Conservation (phyloP, 2,329 filamentous ascomycete genomes). For the Didymella keratinophila region DNA sequence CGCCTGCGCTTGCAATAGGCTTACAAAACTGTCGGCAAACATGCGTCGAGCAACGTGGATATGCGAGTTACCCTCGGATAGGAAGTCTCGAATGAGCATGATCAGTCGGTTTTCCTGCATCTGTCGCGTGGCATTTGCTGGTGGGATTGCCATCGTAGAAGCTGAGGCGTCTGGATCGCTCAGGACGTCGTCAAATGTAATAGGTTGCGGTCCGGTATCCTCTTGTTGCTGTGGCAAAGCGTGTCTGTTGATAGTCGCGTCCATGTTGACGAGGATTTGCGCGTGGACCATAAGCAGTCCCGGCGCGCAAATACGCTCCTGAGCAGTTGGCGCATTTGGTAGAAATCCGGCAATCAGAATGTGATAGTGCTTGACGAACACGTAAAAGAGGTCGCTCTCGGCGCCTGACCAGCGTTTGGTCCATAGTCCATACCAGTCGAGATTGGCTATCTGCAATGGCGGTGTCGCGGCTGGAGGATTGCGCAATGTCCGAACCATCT, state of each 20-base stretch:
- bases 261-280: slow-evolving; percentile 79
- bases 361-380: slow-evolving; percentile 89
- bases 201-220: slow-evolving; percentile 55
- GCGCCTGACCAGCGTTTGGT: slow-evolving; percentile 83
- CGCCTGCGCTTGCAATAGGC: slow-evolving; percentile 75
- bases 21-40: slow-evolving; percentile 78
- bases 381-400: slow-evolving; percentile 89
- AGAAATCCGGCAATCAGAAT: slow-evolving; percentile 74
- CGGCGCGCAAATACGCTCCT: slow-evolving; percentile 72
- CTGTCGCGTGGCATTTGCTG: slow-evolving; percentile 74
- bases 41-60: slow-evolving; percentile 67
- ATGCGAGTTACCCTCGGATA: slow-evolving; percentile 68
- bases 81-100: slow-evolving; percentile 80
- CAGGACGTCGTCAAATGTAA: slow-evolving; percentile 73
- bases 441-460: slow-evolving; percentile 72
- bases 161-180: slow-evolving; percentile 71
- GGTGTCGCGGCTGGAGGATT: slow-evolving; percentile 66
- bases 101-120: slow-evolving; percentile 92
- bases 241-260: slow-evolving; percentile 84
- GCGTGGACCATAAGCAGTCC: slow-evolving; percentile 82
- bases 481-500: slow-evolving; percentile 66
- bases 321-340: slow-evolving; percentile 57
- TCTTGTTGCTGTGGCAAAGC: slow-evolving; percentile 49
- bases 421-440: slow-evolving; percentile 89
- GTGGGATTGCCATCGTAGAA: slow-evolving; percentile 67